These are phyloP conservation scores for Xylaria telfairii DNA, from an alignment of 495 filamentous ascomycete species.

Conservation along the genomic window DNA sequence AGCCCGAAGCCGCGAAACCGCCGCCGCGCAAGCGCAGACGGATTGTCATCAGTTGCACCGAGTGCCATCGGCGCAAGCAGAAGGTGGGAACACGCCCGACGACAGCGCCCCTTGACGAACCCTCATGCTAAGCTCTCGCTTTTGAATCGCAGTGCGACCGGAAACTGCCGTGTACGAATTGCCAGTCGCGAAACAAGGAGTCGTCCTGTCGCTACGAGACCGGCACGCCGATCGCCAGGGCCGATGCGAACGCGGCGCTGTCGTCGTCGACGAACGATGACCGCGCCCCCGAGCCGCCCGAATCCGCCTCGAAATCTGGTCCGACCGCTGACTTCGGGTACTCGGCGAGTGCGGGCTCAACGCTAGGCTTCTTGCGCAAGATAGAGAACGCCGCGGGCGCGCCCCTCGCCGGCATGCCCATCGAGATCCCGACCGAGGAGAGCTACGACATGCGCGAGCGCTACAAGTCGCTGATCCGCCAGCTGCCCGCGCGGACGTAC, in stretches of 20 bases:
- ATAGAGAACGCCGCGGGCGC: conserved; percentile 47
- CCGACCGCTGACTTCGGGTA: conserved; percentile 54
- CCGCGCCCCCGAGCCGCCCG: conserved; percentile 28
- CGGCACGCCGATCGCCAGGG: conserved; percentile 51
- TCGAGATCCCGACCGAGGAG: conserved; percentile 34
- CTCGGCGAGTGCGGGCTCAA: conserved; percentile 50
- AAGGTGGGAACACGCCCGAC: conserved; percentile 49
- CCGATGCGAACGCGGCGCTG: conserved; percentile 35
- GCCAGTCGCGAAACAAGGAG: conserved; percentile 58
- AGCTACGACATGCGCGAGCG: conserved; percentile 50
- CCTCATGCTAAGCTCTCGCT: conserved; percentile 23
- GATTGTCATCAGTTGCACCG: conserved; percentile 65
- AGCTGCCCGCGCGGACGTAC: conserved; percentile 59
- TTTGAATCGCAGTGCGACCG: conserved; percentile 62
- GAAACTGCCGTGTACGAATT: conserved; percentile 66
- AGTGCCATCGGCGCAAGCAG: conserved; percentile 69
- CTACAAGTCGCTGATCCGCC: conserved; percentile 59
- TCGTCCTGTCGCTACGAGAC: conserved; percentile 58
- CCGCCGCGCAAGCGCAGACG: conserved; percentile 62
- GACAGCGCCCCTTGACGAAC: conserved; percentile 20
- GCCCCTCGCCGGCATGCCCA: conserved; percentile 35
- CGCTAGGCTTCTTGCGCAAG: conserved; percentile 57
- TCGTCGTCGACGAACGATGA: conserved; percentile 24
- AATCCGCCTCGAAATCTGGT: conserved; percentile 29
- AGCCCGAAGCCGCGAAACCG: conserved; percentile 31